These are phyloP conservation scores for Evansstolkia leycettana DNA, from an alignment of 495 filamentous ascomycete species.

Conservation along the genomic window DNA sequence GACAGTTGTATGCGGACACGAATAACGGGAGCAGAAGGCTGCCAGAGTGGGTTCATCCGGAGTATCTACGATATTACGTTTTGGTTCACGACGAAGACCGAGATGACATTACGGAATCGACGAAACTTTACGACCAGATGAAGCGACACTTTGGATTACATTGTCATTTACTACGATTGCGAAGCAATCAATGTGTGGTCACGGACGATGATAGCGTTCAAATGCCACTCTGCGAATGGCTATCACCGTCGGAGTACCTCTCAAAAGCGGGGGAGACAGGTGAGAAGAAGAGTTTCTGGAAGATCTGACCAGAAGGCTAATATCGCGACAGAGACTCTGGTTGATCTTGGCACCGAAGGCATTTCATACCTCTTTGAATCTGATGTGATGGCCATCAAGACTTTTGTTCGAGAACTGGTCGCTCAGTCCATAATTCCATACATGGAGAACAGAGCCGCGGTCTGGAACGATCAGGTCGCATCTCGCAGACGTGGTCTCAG, in stretches of 20 bases:
- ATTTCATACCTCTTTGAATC: constrained; percentile 81
- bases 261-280: constrained; percentile 52
- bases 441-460: constrained; percentile 81
- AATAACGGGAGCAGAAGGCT: constrained; percentile 51
- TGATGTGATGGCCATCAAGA: constrained; percentile 73
- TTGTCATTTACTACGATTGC: constrained; percentile 79
- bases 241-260: constrained; percentile 76
- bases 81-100: constrained; percentile 94
- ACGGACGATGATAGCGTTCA: constrained; percentile 86
- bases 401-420: constrained; percentile 84
- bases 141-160: constrained; percentile 92
- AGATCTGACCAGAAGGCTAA: constrained; percentile 11
- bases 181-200: constrained; percentile 72
- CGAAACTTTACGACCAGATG: constrained; percentile 89
- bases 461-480: constrained; percentile 98
- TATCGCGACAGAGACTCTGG: constrained; percentile 22
- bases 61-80: constrained; percentile 91
- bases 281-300: constrained; percentile 14
- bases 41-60: constrained; percentile 73
- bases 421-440: constrained; percentile 84
- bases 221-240: constrained; percentile 74
- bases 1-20: constrained; percentile 69
- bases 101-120: constrained; percentile 82
- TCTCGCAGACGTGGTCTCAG: constrained; percentile 75
- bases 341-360: constrained; percentile 53